These are phyloP conservation scores for Ogataea neopini DNA, from an alignment of 805 yeast species.

Conservation along the genomic window DNA sequence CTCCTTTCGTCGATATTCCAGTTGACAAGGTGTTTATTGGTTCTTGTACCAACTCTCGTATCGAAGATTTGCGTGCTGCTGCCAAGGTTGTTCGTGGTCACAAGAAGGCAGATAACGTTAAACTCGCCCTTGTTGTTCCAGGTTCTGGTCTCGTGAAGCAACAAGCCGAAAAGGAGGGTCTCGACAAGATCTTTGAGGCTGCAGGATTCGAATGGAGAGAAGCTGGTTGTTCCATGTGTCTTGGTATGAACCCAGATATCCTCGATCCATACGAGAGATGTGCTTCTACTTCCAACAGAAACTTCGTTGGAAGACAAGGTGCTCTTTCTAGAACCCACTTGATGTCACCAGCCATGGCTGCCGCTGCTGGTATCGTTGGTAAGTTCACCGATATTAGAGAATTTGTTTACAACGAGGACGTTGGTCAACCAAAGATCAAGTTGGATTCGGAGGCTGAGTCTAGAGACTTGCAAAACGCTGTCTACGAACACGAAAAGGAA, in stretches of 20 bases:
- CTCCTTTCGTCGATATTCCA: conserved; percentile 69
- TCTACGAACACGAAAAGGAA: conserved; percentile 67
- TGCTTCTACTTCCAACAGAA: conserved; percentile 98
- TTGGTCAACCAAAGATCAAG: conserved; percentile 58
- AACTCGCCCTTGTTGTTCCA: conserved; percentile 88
- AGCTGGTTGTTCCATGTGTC: conserved; percentile 99
- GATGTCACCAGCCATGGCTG: conserved; percentile 99
- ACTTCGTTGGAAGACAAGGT: conserved; percentile 99
- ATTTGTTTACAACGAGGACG: conserved; percentile 58
- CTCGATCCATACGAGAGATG: conserved; percentile 94
- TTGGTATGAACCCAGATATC: conserved; percentile 99
- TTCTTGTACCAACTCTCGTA: conserved; percentile 96
- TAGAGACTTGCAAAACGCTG: conserved; percentile 65
- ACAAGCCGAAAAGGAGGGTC: conserved; percentile 94
- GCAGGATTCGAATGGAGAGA: conserved; percentile 99
- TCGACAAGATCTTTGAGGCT: conserved; percentile 82
- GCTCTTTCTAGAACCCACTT: conserved; percentile 93
- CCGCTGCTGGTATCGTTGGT: conserved; percentile 95
- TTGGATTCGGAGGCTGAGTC: conserved; percentile 48
- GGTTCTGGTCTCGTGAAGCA: conserved; percentile 94
- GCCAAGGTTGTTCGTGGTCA: conserved; percentile 91
- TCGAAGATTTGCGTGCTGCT: conserved; percentile 95
- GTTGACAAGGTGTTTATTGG: conserved; percentile 97
- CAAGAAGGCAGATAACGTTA: conserved; percentile 78
- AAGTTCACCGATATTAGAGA: conserved; percentile 89